These are phyloP conservation scores for Gomphus bonarii DNA, from an alignment of 1,284 basidiomycete genomes.

Conservation along the genomic window DNA sequence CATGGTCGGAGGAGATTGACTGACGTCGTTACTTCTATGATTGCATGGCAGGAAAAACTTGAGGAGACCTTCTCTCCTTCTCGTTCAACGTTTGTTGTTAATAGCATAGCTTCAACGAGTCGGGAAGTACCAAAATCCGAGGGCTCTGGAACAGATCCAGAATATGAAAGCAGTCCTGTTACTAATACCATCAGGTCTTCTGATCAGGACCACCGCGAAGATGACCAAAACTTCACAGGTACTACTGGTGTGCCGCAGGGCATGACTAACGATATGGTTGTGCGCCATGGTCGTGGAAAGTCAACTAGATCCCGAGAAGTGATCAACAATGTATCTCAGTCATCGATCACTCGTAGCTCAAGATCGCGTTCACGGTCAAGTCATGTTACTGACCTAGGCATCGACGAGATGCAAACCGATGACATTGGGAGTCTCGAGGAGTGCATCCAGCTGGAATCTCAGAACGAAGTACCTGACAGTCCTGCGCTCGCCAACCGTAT, in stretches of 20 bases:
- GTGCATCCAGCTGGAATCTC: background rate
- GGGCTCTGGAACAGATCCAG: background rate
- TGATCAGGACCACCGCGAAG: background rate
- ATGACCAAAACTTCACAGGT: background rate
- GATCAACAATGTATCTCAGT: background rate
- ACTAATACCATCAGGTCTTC: background rate
- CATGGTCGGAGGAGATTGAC: background rate
- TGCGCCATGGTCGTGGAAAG: background rate
- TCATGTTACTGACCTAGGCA: background rate
- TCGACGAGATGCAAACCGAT: background rate
- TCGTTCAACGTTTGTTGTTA: slow-evolving; percentile 58
- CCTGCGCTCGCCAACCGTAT: background rate
- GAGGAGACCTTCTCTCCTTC: slow-evolving; percentile 57
- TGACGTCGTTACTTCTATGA: slow-evolving; percentile 1
- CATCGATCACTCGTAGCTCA: background rate
- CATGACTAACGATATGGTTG: background rate
- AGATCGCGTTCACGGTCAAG: background rate
- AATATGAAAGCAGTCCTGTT: background rate
- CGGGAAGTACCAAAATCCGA: background rate
- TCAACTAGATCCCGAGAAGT: background rate
- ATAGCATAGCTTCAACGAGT: slow-evolving; percentile 12
- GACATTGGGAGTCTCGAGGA: background rate
- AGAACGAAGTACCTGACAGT: background rate
- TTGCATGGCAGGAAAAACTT: slow-evolving; percentile 33
- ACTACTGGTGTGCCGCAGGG: too few species aligned